phyloP scores from a whole-genome alignment of 345 rosid species.

The Eucalyptus viminalis region DNA sequence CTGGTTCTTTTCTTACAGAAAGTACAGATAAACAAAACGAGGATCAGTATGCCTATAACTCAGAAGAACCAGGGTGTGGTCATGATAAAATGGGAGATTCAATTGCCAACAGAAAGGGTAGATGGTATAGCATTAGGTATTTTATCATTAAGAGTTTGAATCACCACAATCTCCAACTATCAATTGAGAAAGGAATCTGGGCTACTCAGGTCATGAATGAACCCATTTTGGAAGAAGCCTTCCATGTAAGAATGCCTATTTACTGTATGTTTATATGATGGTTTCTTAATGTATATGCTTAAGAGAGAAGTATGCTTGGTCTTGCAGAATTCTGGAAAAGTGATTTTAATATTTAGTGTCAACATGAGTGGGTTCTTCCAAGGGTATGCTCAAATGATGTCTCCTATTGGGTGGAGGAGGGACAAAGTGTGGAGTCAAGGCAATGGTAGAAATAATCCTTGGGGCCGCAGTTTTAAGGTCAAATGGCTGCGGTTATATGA shows the following conservation, averaged over 20 bases:
- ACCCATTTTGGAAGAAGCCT: constrained; percentile 91
- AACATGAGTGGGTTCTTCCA: constrained; percentile 99
- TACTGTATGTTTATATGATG: background rate
- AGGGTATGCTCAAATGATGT: constrained; percentile 97
- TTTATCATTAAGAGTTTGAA: constrained; percentile 95
- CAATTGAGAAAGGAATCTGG: constrained; percentile 84
- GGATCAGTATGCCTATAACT: constrained; percentile 29
- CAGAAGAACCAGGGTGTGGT: constrained; percentile 18
- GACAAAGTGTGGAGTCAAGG: constrained; percentile 91
- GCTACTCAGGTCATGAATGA: constrained; percentile 99
- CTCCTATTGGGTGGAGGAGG: constrained; percentile 87
- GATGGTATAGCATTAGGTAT: constrained; percentile 53
- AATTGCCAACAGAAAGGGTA: constrained; percentile 18
- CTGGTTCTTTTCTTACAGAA: constrained; percentile 31
- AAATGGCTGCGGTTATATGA: constrained; percentile 79
- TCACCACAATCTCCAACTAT: constrained; percentile 63
- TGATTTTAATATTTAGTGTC: constrained; percentile 83
- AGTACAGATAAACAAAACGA: constrained; percentile 50
- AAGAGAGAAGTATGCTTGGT: constrained; percentile 11
- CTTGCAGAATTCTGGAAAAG: constrained; percentile 78
- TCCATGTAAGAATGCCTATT: constrained; percentile 47
- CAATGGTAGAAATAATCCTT: constrained; percentile 68
- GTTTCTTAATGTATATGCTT: constrained; percentile 1
- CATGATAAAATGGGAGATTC: constrained; percentile 25
- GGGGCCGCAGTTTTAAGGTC: constrained; percentile 94